Conservation (phyloP, 176 grass and related monocot genomes). For the Alopecurus myosuroides region DNA sequence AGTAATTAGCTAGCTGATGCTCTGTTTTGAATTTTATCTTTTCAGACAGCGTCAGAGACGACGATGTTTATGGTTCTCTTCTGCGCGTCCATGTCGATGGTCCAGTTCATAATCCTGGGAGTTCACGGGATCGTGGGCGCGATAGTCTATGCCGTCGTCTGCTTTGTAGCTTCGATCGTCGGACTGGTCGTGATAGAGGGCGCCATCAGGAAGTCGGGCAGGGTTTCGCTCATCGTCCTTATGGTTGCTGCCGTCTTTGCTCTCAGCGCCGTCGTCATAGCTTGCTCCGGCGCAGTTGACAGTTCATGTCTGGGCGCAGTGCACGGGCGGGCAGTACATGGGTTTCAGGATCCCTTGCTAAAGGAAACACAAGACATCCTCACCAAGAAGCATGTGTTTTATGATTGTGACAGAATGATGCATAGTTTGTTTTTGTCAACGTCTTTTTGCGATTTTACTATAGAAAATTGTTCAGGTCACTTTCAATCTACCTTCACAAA, state of each 20-base stretch:
- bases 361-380: not conserved
- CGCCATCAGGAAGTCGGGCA: slow-evolving; percentile 24
- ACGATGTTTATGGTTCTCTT: slow-evolving; percentile 49
- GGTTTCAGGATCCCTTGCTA: slow-evolving; percentile 40
- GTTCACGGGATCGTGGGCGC: slow-evolving; percentile 20
- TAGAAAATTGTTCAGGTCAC: too few species aligned
- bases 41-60: slow-evolving; percentile 28
- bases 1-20: not conserved
- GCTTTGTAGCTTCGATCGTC: slow-evolving; percentile 37
- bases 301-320: slow-evolving; percentile 38
- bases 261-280: slow-evolving; percentile 29
- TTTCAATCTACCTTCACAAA: too few species aligned
- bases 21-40: not conserved
- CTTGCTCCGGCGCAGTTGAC: slow-evolving; percentile 39
- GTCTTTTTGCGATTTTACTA: too few species aligned
- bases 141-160: slow-evolving; percentile 22
- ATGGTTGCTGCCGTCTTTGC: slow-evolving; percentile 33
- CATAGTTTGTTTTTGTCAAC: too few species aligned
- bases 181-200: slow-evolving; percentile 30
- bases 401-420: too few species aligned
- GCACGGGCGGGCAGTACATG: slow-evolving; percentile 36
- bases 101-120: slow-evolving; percentile 54
- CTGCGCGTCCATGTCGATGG: slow-evolving; percentile 59
- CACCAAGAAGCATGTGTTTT: too few species aligned
- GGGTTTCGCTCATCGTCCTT: slow-evolving; percentile 44